These are phyloP conservation scores for Kregervanrija fluxuum DNA, from an alignment of 805 yeast genomes.

Conservation along the genomic window DNA sequence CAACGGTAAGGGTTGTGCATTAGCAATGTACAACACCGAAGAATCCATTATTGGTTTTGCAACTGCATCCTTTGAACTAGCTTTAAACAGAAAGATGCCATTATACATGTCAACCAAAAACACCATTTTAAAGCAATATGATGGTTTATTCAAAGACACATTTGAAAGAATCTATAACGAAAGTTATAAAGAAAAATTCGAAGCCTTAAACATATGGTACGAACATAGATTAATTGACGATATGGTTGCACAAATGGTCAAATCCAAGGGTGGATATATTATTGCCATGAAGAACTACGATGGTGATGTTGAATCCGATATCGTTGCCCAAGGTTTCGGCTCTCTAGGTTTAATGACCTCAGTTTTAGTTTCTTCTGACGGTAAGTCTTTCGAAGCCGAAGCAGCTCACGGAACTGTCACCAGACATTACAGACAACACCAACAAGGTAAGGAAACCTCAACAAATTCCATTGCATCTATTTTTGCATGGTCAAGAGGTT, in stretches of 20 bases:
- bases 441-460: slow-evolving; percentile 94
- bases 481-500: slow-evolving; percentile 94
- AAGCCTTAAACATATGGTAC: slow-evolving; percentile 81
- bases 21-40: slow-evolving; percentile 95
- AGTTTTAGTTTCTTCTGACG: slow-evolving; percentile 94
- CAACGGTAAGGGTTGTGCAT: slow-evolving; percentile 69
- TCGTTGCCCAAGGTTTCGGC: slow-evolving; percentile 97
- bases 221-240: slow-evolving; percentile 96
- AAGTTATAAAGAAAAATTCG: slow-evolving; percentile 66
- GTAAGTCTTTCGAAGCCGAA: slow-evolving; percentile 90
- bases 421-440: slow-evolving; percentile 93
- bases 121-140: slow-evolving; percentile 89
- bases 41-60: slow-evolving; percentile 89
- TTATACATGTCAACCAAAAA: slow-evolving; percentile 87
- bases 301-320: slow-evolving; percentile 95
- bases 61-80: slow-evolving; percentile 84
- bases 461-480: slow-evolving; percentile 97
- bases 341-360: slow-evolving; percentile 97
- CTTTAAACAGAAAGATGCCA: slow-evolving; percentile 69
- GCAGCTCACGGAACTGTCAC: slow-evolving; percentile 99
- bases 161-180: slow-evolving; percentile 74
- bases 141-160: slow-evolving; percentile 91
- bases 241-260: slow-evolving; percentile 98
- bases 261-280: slow-evolving; percentile 89
- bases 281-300: slow-evolving; percentile 97